Evolutionary conservation across 2,329 filamentous ascomycete genomes (phyloP).

Genomic region (Colletotrichum incanum): DNA sequence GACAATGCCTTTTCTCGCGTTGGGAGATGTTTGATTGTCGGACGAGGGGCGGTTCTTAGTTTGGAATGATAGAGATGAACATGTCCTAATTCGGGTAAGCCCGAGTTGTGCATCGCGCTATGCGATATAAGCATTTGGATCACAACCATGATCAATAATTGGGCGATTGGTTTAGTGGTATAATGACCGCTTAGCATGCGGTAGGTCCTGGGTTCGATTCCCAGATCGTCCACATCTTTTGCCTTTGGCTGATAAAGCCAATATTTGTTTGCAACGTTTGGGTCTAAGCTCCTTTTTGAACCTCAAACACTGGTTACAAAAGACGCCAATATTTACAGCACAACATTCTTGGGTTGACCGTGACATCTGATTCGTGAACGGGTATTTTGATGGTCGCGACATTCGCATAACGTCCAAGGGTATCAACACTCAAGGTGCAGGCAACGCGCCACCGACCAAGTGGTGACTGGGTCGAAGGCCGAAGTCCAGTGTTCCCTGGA

Average conservation of each 20-base stretch:
- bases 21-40: neutral
- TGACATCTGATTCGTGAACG: too few relatives aligned
- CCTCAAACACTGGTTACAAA: too few relatives aligned
- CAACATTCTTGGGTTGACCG: too few relatives aligned
- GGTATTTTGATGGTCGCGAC: too few relatives aligned
- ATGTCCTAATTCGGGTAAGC: neutral
- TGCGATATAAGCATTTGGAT: rapidly evolving
- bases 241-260: too few relatives aligned
- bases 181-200: slow-evolving; percentile 34
- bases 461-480: too few relatives aligned
- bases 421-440: neutral
- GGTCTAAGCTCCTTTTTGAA: too few relatives aligned
- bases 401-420: neutral
- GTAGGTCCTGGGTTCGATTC: slow-evolving; percentile 39
- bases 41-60: neutral
- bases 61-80: neutral
- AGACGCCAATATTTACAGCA: too few relatives aligned
- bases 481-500: neutral
- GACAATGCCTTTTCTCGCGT: neutral
- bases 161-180: slow-evolving; percentile 36
- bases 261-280: too few relatives aligned
- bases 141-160: rapidly evolving
- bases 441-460: neutral
- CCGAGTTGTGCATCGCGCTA: neutral
- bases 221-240: slow-evolving; percentile 25